Conservation (phyloP, 129 eudicot genomes). For the Artemisia tridentata region DNA sequence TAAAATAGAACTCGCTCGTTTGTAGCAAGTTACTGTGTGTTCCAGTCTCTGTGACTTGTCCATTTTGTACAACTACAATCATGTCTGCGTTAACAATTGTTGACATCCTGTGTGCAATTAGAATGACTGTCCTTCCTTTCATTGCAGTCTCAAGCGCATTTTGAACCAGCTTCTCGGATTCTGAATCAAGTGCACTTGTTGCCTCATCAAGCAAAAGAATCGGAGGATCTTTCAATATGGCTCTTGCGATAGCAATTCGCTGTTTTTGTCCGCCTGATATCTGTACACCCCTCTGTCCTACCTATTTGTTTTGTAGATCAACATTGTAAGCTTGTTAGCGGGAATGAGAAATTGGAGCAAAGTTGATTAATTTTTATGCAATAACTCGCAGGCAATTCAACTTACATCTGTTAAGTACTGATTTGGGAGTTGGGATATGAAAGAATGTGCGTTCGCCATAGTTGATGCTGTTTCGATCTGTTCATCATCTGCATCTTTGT, state of each 20-base stretch:
- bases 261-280: slow-evolving; percentile 90
- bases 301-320: slow-evolving; percentile 25
- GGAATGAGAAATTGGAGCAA: too few species aligned
- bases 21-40: slow-evolving; percentile 52
- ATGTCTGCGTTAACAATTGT: slow-evolving; percentile 77
- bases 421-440: slow-evolving; percentile 81
- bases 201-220: slow-evolving; percentile 88
- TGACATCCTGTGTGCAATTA: slow-evolving; percentile 81
- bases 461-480: slow-evolving; percentile 60
- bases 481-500: slow-evolving; percentile 52
- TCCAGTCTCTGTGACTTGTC: slow-evolving; percentile 65
- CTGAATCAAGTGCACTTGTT: slow-evolving; percentile 88
- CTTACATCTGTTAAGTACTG: slow-evolving; percentile 77
- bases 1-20: slow-evolving; percentile 52
- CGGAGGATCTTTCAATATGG: slow-evolving; percentile 75
- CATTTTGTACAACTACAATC: slow-evolving; percentile 73
- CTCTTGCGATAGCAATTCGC: slow-evolving; percentile 78
- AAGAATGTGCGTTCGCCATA: slow-evolving; percentile 76
- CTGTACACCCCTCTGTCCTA: slow-evolving; percentile 75
- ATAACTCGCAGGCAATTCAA: slow-evolving; percentile 3
- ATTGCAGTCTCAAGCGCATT: slow-evolving; percentile 84
- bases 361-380: too few species aligned
- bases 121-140: slow-evolving; percentile 81
- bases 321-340: too few species aligned
- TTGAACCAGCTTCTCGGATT: slow-evolving; percentile 80